phyloP scores from a whole-genome alignment of 148 eudicot species.

The Rhododendron ovatum region DNA sequence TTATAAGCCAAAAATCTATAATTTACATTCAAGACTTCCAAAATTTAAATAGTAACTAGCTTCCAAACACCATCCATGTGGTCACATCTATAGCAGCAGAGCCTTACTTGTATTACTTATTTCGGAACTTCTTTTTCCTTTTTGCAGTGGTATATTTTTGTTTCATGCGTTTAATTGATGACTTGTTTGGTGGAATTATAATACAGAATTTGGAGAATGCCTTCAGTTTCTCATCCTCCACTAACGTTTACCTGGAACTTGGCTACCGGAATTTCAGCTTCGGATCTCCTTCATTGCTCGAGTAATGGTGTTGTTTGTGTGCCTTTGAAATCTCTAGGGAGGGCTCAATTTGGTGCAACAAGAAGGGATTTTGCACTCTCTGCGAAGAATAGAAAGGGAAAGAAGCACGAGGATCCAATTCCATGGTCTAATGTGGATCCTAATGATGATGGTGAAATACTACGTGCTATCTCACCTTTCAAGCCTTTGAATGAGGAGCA shows the following conservation, averaged over 20 bases:
- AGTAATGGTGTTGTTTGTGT: conserved; percentile 48
- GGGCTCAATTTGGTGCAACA: conserved; percentile 28
- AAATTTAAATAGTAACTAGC: not conserved
- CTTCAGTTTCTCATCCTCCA: conserved; percentile 35
- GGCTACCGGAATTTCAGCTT: conserved; percentile 26
- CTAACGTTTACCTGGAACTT: conserved; percentile 18
- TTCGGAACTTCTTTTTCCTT: not conserved
- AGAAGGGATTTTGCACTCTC: conserved; percentile 31
- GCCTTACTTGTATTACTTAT: not conserved
- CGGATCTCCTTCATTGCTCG: conserved; percentile 63
- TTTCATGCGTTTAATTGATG: not conserved
- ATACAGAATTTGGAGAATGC: conserved; percentile 30
- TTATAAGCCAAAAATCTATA: no score
- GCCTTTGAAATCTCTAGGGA: conserved; percentile 54
- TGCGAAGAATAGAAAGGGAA: conserved; percentile 63
- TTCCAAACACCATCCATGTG: not conserved
- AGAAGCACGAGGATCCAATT: conserved; percentile 68
- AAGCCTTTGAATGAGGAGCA: conserved; percentile 79
- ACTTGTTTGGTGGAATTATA: conserved; percentile 9
- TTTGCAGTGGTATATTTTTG: not conserved
- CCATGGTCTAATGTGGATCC: conserved; percentile 39
- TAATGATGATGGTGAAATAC: conserved; percentile 72
- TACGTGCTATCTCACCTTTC: conserved; percentile 64
- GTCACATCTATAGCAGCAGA: not conserved
- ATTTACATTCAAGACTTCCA: no score